Percentiles rank a stretch among this genome's conserved stretches.
Conservation (phyloP, 2,329 filamentous ascomycete species). For the Ophiostoma ulmi region DNA sequence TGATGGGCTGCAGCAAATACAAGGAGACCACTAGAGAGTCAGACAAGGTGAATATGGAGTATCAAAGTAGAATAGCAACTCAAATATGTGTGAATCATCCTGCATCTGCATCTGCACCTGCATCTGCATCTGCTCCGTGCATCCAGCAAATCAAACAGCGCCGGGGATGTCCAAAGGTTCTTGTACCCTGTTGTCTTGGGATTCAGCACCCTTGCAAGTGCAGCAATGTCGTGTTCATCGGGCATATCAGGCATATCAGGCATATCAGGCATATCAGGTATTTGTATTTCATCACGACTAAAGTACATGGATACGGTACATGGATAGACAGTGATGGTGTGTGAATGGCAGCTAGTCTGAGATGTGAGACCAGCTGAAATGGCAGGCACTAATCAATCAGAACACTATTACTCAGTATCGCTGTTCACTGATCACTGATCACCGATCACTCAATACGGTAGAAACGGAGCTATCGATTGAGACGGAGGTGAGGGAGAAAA, state of each 20-base stretch:
- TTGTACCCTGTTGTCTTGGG: neutral
- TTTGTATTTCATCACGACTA: too few species aligned
- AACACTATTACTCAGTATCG: neutral
- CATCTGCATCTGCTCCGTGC: neutral
- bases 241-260: neutral
- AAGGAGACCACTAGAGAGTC: too few species aligned
- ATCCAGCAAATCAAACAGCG: slow-evolving; percentile 1
- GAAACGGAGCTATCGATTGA: neutral
- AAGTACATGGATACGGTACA: neutral
- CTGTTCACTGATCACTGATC: neutral
- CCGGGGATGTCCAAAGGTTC: neutral
- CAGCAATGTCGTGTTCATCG: neutral
- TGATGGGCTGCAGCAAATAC: neutral
- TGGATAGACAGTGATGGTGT: neutral
- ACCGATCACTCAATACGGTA: neutral
- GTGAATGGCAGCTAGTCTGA: slow-evolving; percentile 2
- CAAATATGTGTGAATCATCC: neutral
- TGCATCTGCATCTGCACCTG: neutral
- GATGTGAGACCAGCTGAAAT: slow-evolving; percentile 10
- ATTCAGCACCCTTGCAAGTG: neutral
- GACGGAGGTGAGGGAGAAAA: neutral
- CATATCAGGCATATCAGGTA: neutral
- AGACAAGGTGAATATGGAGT: neutral
- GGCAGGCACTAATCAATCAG: neutral
- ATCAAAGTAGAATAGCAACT: too few species aligned